Evolutionary conservation across 2,329 filamentous ascomycete species (phyloP).

Genomic region (Amphichorda felina): DNA sequence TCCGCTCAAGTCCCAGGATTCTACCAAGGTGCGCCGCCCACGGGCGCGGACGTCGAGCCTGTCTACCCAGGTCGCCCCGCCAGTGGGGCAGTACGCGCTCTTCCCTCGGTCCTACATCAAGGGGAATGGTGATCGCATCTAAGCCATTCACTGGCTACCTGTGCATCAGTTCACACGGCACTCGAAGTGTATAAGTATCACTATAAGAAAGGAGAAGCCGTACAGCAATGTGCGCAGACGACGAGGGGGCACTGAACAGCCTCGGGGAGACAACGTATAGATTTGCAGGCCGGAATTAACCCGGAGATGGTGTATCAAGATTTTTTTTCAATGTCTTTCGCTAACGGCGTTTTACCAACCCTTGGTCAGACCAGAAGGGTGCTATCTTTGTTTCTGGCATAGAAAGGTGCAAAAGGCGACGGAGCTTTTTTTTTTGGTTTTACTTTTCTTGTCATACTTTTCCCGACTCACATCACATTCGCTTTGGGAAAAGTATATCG

Average conservation of each 20-base stretch:
- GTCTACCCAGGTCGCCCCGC: conserved; percentile 25
- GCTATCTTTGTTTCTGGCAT: no score
- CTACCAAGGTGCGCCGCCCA: conserved; percentile 18
- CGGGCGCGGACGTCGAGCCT: conserved; percentile 35
- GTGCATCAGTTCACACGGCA: no score
- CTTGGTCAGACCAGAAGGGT: no score
- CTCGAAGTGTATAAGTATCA: not conserved
- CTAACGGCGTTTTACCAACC: no score
- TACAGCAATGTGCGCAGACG: conserved; percentile 3
- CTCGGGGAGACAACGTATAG: no score
- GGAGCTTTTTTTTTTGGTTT: not conserved
- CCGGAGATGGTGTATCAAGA: no score
- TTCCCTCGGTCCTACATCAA: conserved; percentile 27
- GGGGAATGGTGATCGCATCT: conserved; percentile 19
- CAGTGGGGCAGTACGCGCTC: conserved; percentile 33
- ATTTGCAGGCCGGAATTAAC: no score
- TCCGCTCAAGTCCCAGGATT: conserved; percentile 15
- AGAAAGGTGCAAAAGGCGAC: not conserved
- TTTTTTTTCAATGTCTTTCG: not conserved
- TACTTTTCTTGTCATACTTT: not conserved
- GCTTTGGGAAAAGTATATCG: not conserved
- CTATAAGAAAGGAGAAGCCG: not conserved
- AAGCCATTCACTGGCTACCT: not conserved
- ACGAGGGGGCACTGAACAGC: not conserved
- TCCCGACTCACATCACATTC: not conserved